Evolutionary conservation across 2,329 filamentous ascomycete genomes (phyloP), one percentile per base, ranked within the genome.

Genomic region (Penicillium expansum): DNA sequence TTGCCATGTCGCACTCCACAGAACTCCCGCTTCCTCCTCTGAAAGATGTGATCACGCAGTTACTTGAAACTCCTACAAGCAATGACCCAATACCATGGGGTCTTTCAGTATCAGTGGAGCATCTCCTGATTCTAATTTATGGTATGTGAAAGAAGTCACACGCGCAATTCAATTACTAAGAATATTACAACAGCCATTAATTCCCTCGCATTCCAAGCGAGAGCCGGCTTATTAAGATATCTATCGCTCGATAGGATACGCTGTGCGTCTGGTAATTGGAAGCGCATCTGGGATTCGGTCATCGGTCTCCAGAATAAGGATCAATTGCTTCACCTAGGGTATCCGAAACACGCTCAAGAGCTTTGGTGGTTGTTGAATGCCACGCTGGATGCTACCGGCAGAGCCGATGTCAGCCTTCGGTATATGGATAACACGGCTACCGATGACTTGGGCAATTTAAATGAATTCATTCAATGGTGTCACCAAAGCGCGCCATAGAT

Each of bases 311-410:
- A 60, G 5, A 59, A 62, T 9, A 61, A 65, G 18, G 62, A 70
- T n/a, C 56, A 67, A 20, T 51, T 62, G 2, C 49, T 69, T 6
- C 64, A 66, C 37, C 50, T 70, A 5, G 69, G 69, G 1, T 71
- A 71, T 38, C 68, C 68, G 2, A 71, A 71, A 59, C 69, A 71
- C 47, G 68, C 68, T 3, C 63, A 71, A 48, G 68, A 71, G 38
- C 61, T 71, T 20, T 71, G 69, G 69, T 65, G 67, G 65, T 48
- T 71, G 4, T 47, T 71, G 27, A 71, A 63, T 29, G 65, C 63
- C 30, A 69, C 66, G 6, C 49, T 71, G 39, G 61, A 71, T 30
- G 50, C 63, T 33, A 48, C 62, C 11, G 57, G 55, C 6, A 55
- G 61, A 16, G 51, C 51, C 2, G 57, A 55, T 11, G 54, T 57